Evolutionary conservation across 2,329 filamentous ascomycete genomes (phyloP), one percentile per base, ranked within the genome.

Genomic region (Exophiala viscosa): DNA sequence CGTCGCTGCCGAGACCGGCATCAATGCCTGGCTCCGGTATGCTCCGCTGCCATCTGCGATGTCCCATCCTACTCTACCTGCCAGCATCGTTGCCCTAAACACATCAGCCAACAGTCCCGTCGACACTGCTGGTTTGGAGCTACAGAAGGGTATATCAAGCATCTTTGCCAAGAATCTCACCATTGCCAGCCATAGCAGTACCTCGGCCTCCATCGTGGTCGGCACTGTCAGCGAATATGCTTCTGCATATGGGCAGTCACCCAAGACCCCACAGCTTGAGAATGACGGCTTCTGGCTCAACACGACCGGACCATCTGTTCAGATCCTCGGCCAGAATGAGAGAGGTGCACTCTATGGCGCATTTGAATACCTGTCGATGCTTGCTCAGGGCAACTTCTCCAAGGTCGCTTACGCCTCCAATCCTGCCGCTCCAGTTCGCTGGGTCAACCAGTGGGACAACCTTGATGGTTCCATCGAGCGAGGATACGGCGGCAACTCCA

Each of bases 381-480:
- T 88, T n/a, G 81, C 78, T 0, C 83, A 83, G 64, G 79, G 76
- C 18, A 77, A 83, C 41, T 71, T 81, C 53, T 73, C 74, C 0
- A 60, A 72, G 1, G 72, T 76, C 0, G 65, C 75, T 3, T 75
- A 76, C 42, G 68, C 75, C 2, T 76, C 75, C 7, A 85, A 79
- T 57, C 83, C 84, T 0, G 74, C 76, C 51, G 81, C 79, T 0
- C 79, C 79, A 0, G 78, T 88, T 38, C 76, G 85, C 58, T 88
- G 85, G 85, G 78, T 82, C 0, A 88, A 88, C 62, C 79, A 88
- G 59, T 88, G 85, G 85, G 84, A 88, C 64, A 87, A 88, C 59
- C 71, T 88, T 65, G 57, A 61, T 32, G 70, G 84, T 10, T 82
- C 76, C 36, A 82, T 88, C 40, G 85, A 88, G 65, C 73, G 85